These are phyloP conservation scores for Phytophthora syringae DNA, from an alignment of 352 stramenopile genomes.

Conservation along the genomic window DNA sequence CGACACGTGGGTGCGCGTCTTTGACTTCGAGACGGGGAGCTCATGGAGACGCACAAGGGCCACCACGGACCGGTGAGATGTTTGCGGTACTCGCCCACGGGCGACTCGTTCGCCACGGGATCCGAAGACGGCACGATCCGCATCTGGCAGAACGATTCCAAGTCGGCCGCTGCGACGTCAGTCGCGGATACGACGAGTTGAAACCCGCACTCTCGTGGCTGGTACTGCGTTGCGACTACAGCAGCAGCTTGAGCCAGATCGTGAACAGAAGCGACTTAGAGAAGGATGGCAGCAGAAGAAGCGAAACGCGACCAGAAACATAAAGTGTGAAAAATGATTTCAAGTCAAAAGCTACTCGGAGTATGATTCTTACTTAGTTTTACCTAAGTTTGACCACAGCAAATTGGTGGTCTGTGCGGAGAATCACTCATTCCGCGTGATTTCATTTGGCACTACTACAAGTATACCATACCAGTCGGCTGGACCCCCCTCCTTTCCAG, in stretches of 20 bases:
- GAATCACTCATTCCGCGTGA: too few relatives aligned
- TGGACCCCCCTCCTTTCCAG: too few relatives aligned
- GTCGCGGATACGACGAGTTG: conserved; percentile 51
- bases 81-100: conserved; percentile 94
- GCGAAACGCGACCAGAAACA: conserved; percentile 26
- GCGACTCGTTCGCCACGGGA: conserved; percentile 95
- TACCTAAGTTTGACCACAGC: too few relatives aligned
- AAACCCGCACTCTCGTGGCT: conserved; percentile 5
- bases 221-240: conserved; percentile 1
- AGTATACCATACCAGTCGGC: too few relatives aligned
- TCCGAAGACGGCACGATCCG: conserved; percentile 98
- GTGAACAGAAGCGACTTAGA: conserved; percentile 32
- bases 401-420: too few relatives aligned
- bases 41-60: conserved; percentile 97
- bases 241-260: conserved; percentile 4
- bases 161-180: conserved; percentile 67
- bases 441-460: too few relatives aligned
- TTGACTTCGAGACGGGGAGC: conserved; percentile 92
- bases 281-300: conserved; percentile 19
- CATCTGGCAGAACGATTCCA: conserved; percentile 92
- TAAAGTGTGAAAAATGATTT: conserved; percentile 32
- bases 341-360: too few relatives aligned
- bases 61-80: conserved; percentile 98
- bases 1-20: conserved; percentile 98
- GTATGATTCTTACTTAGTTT: too few relatives aligned